Base-by-base conservation (phyloP, 805 yeast genomes). In the Kuraishia piskuri region DNA sequence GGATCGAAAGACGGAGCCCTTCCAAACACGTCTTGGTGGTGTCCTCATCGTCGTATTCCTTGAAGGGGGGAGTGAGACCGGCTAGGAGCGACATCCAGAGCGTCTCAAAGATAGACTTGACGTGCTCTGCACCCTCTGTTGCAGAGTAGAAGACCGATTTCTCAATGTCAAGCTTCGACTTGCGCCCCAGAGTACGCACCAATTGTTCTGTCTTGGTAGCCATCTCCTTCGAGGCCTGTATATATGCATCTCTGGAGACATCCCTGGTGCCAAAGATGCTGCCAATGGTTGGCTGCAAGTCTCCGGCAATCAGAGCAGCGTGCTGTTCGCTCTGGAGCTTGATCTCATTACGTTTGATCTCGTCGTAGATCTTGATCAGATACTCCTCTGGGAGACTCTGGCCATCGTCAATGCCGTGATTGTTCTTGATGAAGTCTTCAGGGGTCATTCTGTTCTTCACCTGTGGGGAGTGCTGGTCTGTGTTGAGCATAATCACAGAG, bases 21-120 rank as follows among this genome's bases (percentile, higher is more conserved):
- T 89, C 96, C 52, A 94, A 70, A 59, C 97, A 85, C 8, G 78
- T 69, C 50, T 74, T 78, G 3, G 88, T 79, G 10, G 86, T 78
- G 53, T 84, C 90, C 21, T 76, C 78, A 59, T 88, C 94, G 59
- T 88, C 90, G 57, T 86, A 84, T 53, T 90, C 97, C 64, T 86
- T 90, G 73, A 91, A 90, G 5, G 97, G 96, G 2, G 95, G 92
- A 0, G 97, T 90, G 50, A 94, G 75, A 0, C 96, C 97, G 6
- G 98, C 98, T 59, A 94, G 75, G 50, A 94, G 80, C 0, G 97
- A 90, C 97, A 95, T 91, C 99, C 99, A 94, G 48, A 88, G 72
- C 19, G 89, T 89, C 61, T 92, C 97, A 70, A 94, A 92, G 64
- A 95, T 88, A 1, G 97, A 91, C 64, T 80, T 86, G 17, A 92